These are phyloP conservation scores for Sporormia fimetaria DNA, from an alignment of 495 filamentous ascomycete genomes.

Conservation along the genomic window DNA sequence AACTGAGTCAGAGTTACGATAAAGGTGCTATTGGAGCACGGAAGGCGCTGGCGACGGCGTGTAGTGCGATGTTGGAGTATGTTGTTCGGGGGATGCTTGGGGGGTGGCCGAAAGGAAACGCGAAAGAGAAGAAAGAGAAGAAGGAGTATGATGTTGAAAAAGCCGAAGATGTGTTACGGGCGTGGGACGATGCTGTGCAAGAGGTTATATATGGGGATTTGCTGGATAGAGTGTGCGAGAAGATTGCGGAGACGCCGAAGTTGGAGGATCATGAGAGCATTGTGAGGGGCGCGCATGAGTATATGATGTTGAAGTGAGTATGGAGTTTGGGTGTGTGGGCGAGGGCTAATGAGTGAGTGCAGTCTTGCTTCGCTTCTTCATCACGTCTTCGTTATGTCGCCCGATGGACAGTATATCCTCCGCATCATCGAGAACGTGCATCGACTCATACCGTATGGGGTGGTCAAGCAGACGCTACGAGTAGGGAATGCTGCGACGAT, in stretches of 20 bases:
- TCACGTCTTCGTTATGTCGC: conserved; percentile 49
- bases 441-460: conserved; percentile 47
- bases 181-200: conserved; percentile 47
- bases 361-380: conserved; percentile 54
- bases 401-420: conserved; percentile 51
- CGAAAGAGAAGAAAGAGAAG: conserved; percentile 23
- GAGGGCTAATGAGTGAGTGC: neutral
- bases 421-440: conserved; percentile 47
- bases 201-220: conserved; percentile 48
- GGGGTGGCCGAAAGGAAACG: conserved; percentile 32
- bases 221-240: conserved; percentile 46
- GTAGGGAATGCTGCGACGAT: conserved; percentile 59
- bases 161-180: conserved; percentile 41
- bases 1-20: conserved; percentile 58
- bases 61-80: conserved; percentile 48
- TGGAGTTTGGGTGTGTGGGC: neutral
- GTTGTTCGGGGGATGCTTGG: conserved; percentile 46
- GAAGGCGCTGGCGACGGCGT: conserved; percentile 53
- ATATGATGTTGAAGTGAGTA: conserved; percentile 44
- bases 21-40: conserved; percentile 52
- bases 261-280: conserved; percentile 45
- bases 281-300: conserved; percentile 47
- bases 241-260: conserved; percentile 41
- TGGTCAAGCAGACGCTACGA: conserved; percentile 50
- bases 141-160: conserved; percentile 43